Base-by-base conservation (phyloP, 2,329 filamentous ascomycete genomes). In the Penicillium occitanis region DNA sequence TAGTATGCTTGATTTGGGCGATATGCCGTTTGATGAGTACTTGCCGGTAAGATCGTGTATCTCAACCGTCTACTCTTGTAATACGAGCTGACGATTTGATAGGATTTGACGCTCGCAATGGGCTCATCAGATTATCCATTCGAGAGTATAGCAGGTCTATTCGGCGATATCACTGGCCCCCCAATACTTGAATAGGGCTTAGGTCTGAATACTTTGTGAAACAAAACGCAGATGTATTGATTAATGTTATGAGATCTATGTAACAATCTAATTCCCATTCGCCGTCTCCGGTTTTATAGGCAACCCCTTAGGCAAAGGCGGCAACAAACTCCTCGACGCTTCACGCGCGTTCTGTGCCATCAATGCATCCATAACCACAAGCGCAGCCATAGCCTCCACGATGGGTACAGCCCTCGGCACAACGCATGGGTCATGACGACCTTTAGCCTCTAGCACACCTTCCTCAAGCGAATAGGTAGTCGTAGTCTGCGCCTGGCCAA, bases 351-450 rank as follows among this genome's bases (percentile, higher is more conserved):
- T 89, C 83, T 97, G 94, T 58, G 91, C 89, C 83, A 96, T 84
- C 68, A 96, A 81, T 2, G 92, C 90, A 79, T 98, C 94, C 79
- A 96, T 93, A 65, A 97, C 83, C 3, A 92, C 91, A 67, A 98
- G 80, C 1, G 93, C 88, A 1, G 93, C 90, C 94, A 98, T 98
- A 46, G 90, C 88, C 84, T 98, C 93, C 35, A 83, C 80, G 59
- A 82, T 82, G n/a, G 81, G 80, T 22, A 97, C 89, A 3, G 93
- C 93, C 35, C 93, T 85, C 4, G 92, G 92, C 55, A 96, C 92
- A 22, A 98, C 94, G 74, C 92, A 96, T 3, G 95, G 93, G 76
- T 98, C 94, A 78, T 98, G 94, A 67, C 95, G 85, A 25, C 95
- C 95, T 86, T 97, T 98, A 61, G 93, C 93, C 69, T 93, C 91